Conservation (phyloP, 495 filamentous ascomycete species). For the Arthonia radiata region DNA sequence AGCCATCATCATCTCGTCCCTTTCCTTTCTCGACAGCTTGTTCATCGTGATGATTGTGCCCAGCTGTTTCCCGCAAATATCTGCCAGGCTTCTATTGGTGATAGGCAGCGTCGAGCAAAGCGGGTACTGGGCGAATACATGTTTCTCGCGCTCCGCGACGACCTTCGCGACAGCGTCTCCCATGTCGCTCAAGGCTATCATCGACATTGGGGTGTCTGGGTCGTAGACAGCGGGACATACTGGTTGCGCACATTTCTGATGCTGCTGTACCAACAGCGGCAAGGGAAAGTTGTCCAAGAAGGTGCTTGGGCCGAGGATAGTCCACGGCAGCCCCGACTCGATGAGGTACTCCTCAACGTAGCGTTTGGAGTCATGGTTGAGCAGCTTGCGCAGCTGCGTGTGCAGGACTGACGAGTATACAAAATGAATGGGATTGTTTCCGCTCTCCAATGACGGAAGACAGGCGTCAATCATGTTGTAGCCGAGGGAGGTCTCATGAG, state of each 20-base stretch:
- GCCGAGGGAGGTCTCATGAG: conserved; percentile 11
- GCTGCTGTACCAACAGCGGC: conserved; percentile 1
- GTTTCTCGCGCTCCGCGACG: conserved; percentile 10
- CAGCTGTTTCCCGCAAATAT: conserved; percentile 2
- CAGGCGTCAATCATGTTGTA: conserved; percentile 14
- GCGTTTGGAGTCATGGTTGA: conserved; percentile 15
- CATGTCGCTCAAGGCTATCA: conserved; percentile 10
- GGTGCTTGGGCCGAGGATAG: conserved; percentile 14
- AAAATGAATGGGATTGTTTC: conserved; percentile 9
- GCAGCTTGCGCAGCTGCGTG: conserved; percentile 12
- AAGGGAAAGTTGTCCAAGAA: conserved; percentile 14
- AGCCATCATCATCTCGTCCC: conserved; percentile 1
- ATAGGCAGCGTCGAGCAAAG: conserved; percentile 7
- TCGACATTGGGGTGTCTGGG: conserved; percentile 5
- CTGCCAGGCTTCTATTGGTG: conserved; percentile 4
- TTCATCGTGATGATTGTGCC: conserved; percentile 5
- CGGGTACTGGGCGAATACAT: conserved; percentile 12
- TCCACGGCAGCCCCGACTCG: conserved; percentile 10
- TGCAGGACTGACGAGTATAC: conserved; percentile 10
- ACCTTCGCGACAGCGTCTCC: conserved; percentile 8
- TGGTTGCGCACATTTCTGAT: too few relatives aligned
- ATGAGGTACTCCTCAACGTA: conserved; percentile 14
- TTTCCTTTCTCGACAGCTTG: conserved; percentile 1
- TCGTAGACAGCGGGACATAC: conserved; percentile 6
- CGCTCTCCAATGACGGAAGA: conserved; percentile 3